These are phyloP conservation scores for Aspergillus viridinutans DNA, from an alignment of 2,329 filamentous ascomycete species.

Conservation along the genomic window DNA sequence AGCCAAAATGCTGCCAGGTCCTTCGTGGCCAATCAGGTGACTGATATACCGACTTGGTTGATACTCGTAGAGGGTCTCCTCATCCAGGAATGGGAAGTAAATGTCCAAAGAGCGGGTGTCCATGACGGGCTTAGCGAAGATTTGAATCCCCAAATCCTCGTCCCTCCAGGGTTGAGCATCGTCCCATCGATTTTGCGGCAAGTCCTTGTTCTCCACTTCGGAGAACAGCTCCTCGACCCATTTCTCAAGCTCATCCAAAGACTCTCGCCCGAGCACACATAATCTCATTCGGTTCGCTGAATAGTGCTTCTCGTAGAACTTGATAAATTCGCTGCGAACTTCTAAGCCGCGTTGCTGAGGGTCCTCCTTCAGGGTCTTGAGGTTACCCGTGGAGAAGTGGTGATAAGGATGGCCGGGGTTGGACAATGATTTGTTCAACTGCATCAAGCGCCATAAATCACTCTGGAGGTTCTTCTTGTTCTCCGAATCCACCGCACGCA, in stretches of 20 bases:
- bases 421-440: conserved; percentile 82
- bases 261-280: conserved; percentile 76
- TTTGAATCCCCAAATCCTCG: conserved; percentile 63
- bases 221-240: conserved; percentile 86
- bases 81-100: conserved; percentile 79
- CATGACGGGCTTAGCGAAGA: conserved; percentile 89
- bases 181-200: conserved; percentile 66
- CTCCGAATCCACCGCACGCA: conserved; percentile 87
- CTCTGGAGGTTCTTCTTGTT: conserved; percentile 97
- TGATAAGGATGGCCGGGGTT: conserved; percentile 85
- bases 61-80: conserved; percentile 72
- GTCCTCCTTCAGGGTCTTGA: conserved; percentile 77
- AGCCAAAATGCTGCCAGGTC: conserved; percentile 84
- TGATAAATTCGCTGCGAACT: conserved; percentile 85
- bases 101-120: conserved; percentile 76
- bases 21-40: conserved; percentile 87
- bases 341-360: conserved; percentile 76
- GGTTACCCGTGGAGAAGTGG: conserved; percentile 87
- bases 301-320: conserved; percentile 85
- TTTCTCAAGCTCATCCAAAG: conserved; percentile 72
- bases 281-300: conserved; percentile 93
- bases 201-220: conserved; percentile 73
- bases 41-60: conserved; percentile 82
- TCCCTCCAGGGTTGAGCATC: conserved; percentile 56
- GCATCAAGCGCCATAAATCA: conserved; percentile 81